Percentiles rank a stretch among this genome's conserved stretches.
Conservation (phyloP, 2,329 filamentous ascomycete genomes). For the Mariannaea elegans region DNA sequence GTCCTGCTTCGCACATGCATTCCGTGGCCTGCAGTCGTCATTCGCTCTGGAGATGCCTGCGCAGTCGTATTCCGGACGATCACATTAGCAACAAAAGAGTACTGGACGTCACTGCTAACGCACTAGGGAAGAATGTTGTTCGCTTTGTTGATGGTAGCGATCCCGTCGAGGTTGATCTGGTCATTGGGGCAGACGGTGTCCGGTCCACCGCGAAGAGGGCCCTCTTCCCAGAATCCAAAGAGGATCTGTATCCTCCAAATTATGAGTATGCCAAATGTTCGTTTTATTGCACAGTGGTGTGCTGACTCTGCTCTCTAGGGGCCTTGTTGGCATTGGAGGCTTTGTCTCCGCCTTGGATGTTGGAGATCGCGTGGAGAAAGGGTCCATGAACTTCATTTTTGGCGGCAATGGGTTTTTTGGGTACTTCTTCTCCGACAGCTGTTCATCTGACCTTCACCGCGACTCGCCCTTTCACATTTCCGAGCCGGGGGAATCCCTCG, state of each 20-base stretch:
- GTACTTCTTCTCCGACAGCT: conserved; percentile 21
- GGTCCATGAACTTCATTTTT: conserved; percentile 24
- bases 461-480: conserved; percentile 21
- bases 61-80: conserved; percentile 30
- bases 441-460: not conserved
- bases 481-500: conserved; percentile 14
- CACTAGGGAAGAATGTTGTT: conserved; percentile 27
- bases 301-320: conserved; percentile 6
- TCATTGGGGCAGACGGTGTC: conserved; percentile 40
- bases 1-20: conserved; percentile 20
- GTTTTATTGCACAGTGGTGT: too few relatives aligned
- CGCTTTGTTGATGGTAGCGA: conserved; percentile 34
- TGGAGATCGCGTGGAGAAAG: conserved; percentile 13
- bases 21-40: conserved; percentile 37
- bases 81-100: conserved; percentile 36
- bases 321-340: conserved; percentile 23
- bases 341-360: conserved; percentile 7
- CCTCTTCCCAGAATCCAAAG: conserved; percentile 30
- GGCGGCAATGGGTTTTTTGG: conserved; percentile 20
- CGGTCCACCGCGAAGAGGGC: conserved; percentile 30
- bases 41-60: conserved; percentile 34
- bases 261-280: conserved; percentile 32
- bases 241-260: conserved; percentile 33
- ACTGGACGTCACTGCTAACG: conserved; percentile 23
- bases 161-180: conserved; percentile 33